Base-by-base conservation (phyloP, 352 stramenopile species). In the Phytophthora sp. region DNA sequence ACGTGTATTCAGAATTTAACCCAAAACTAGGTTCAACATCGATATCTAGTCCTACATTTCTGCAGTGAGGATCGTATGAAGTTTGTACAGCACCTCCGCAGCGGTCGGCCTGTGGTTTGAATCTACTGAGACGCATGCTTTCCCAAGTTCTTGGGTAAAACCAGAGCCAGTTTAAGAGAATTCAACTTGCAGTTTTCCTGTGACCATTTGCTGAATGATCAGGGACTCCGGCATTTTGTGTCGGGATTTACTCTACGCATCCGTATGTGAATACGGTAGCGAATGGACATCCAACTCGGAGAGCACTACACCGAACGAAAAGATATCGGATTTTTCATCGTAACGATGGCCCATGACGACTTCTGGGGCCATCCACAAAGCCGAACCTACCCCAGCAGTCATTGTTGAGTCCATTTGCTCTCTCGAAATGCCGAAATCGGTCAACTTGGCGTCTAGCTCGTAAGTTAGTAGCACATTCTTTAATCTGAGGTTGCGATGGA, bases 281-380 rank as follows among this genome's bases (percentile, higher is more conserved):
- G 37, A 41, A 18, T 68, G 59, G 3, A 53, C 18, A 15, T 69
- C 60, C 7, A 63, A 18, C 34, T 62, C 52, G 1, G 84, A 91
- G 3, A 94, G 69, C 46, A 92, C 53, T 17, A 74, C 82, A 11
- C 84, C 84, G 49, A 92, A 85, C 3, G 67, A 81, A 74, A 84
- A 94, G 67, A 83, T 82, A 56, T 94, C 85, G 20, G 89, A 79
- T n/a, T 72, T 64, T 21, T 63, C 31, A 20, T 65, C 57, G 63
- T 94, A 91, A 24, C 59, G 61, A 18, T 83, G 67, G 6, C 75
- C 77, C 51, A 63, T 57, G 8, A 69, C 41, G n/a, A 68, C 69
- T 27, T 78, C 65, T 0, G 64, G 69, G 11, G 73, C 62, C 66
- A 77, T 82, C 73, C 69, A 79, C 30, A 62, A 56, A 17, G 66